These are phyloP conservation scores for Peribolospora baueri DNA, from an alignment of 768 basidiomycete species.

Conservation along the genomic window DNA sequence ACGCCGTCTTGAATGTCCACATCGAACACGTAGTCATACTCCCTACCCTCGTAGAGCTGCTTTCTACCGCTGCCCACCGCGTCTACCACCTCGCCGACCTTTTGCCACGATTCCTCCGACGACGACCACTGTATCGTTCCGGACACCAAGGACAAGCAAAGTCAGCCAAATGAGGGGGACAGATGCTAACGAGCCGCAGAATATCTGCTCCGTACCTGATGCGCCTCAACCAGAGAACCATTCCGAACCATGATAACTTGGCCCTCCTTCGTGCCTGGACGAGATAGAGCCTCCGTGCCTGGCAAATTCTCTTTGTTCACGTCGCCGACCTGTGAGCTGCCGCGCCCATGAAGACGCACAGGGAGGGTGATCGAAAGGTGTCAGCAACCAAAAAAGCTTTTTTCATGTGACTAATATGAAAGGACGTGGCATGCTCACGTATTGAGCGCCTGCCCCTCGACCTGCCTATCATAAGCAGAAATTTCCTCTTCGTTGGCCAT, in stretches of 20 bases:
- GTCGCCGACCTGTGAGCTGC: conserved; percentile 60
- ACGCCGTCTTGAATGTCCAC: conserved; percentile 84
- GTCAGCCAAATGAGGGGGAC: neutral
- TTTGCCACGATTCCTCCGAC: conserved; percentile 47
- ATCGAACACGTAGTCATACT: conserved; percentile 98
- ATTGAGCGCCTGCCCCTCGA: conserved; percentile 56
- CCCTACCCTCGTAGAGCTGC: conserved; percentile 73
- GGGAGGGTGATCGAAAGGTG: too few species aligned
- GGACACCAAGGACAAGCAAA: neutral
- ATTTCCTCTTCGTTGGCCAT: conserved; percentile 42
- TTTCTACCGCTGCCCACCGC: conserved; percentile 74
- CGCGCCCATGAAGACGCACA: too few species aligned
- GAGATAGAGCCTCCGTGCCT: conserved; percentile 49
- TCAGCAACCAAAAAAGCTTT: too few species aligned
- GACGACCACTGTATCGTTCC: conserved; percentile 48
- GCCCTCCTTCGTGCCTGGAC: conserved; percentile 77
- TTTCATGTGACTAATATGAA: too few species aligned
- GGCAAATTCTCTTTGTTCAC: conserved; percentile 77
- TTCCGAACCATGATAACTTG: conserved; percentile 80
- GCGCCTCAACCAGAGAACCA: conserved; percentile 50
- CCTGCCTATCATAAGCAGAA: conserved; percentile 42
- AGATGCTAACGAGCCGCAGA: neutral
- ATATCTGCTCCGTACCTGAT: conserved; percentile 38
- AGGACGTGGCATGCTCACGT: conserved; percentile 18
- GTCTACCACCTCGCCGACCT: conserved; percentile 86